A percentile compares a stretch with the other conserved stretches of the same genome.
Conservation (phyloP, 352 stramenopile species). For the Pythium vanterpoolii region DNA sequence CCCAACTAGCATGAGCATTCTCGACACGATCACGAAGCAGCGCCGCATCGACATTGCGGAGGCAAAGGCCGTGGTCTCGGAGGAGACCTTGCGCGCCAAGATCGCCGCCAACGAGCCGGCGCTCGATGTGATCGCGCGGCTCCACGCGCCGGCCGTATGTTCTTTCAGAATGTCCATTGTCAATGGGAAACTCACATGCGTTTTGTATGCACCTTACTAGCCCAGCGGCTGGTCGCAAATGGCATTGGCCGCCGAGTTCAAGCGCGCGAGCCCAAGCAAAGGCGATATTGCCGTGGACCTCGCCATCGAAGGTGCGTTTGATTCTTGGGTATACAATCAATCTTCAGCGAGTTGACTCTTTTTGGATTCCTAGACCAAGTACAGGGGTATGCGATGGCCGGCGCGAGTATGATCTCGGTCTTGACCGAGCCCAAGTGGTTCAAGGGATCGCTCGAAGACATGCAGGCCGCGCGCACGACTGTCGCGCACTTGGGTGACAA, state of each 20-base stretch:
- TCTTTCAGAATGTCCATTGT: slow-evolving; percentile 10
- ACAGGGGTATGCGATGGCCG: slow-evolving; percentile 85
- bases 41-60: slow-evolving; percentile 59
- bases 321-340: too few species aligned
- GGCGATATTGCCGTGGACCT: slow-evolving; percentile 91
- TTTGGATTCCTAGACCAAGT: slow-evolving; percentile 75
- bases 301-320: slow-evolving; percentile 47
- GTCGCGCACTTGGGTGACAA: slow-evolving; percentile 34
- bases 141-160: slow-evolving; percentile 74
- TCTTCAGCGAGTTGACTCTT: background rate
- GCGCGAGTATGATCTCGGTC: slow-evolving; percentile 96
- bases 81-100: slow-evolving; percentile 54
- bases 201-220: slow-evolving; percentile 22
- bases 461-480: slow-evolving; percentile 50
- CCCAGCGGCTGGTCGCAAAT: slow-evolving; percentile 68
- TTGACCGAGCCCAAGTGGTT: slow-evolving; percentile 98
- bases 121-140: slow-evolving; percentile 83
- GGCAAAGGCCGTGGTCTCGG: slow-evolving; percentile 43
- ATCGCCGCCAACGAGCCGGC: slow-evolving; percentile 85
- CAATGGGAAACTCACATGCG: background rate
- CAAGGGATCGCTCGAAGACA: slow-evolving; percentile 92
- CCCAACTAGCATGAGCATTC: slow-evolving; percentile 50
- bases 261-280: slow-evolving; percentile 96
- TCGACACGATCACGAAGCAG: slow-evolving; percentile 77
- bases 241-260: slow-evolving; percentile 97